phyloP scores from a whole-genome alignment of 345 rosid genomes.

The Crucihimalaya himalaica region DNA sequence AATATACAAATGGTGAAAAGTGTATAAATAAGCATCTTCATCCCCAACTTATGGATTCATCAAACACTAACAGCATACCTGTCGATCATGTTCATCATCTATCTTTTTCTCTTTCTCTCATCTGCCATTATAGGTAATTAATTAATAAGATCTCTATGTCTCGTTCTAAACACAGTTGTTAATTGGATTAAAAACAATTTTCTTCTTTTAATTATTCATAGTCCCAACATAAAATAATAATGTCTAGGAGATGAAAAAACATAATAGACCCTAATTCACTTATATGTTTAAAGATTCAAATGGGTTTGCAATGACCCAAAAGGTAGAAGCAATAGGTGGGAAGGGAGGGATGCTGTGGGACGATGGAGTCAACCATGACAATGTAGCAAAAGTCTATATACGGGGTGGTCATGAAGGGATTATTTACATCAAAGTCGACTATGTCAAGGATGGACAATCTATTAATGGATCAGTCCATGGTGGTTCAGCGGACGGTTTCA shows the following conservation, averaged over 20 bases:
- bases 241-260: not conserved
- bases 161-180: not conserved
- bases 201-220: not conserved
- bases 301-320: not conserved
- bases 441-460: not conserved
- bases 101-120: not conserved
- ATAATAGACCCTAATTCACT: not conserved
- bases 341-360: not conserved
- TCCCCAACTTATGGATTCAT: not conserved
- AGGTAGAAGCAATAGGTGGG: not conserved
- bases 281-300: not conserved
- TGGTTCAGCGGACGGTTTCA: conserved; percentile 4
- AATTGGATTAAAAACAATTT: not conserved
- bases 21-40: not conserved
- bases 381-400: not conserved
- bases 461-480: not conserved
- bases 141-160: not conserved
- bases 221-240: not conserved
- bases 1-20: not conserved
- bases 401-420: conserved; percentile 1
- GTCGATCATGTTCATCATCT: not conserved
- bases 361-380: not conserved
- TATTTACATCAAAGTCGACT: not conserved
- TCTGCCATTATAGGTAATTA: not conserved
- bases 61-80: not conserved